Evolutionary conservation across 2,329 filamentous ascomycete species (phyloP), one percentile per base, ranked within the genome.

Genomic region (Fusarium aywerte): DNA sequence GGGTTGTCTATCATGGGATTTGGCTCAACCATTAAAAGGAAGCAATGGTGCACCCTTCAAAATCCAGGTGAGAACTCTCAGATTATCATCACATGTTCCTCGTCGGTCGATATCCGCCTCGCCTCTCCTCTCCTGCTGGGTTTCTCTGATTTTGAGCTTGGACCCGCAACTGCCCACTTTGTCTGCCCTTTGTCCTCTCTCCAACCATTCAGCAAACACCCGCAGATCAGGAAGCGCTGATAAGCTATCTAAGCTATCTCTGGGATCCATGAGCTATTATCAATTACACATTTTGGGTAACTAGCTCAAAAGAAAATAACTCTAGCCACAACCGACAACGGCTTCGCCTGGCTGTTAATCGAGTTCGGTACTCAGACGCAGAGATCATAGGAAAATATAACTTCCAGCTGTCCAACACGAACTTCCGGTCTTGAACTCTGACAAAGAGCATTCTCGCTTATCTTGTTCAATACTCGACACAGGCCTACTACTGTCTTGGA

Each of bases 171-270:
- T 55, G 52, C 52, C 65, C 67, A 63, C 63, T 54, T 44, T 44
- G 52, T 49, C 63, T 64, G 54, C 62, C 40, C 42, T 45, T 39
- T 20, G 25, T 45, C 61, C 65, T 47, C 23, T 47, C 54, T 43
- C 31, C 42, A 44, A 27, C 69, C 59, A 69, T 56, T 73, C 62
- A 64, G 43, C 59, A 59, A 67, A 35, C 56, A 44, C 43, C 48
- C 31, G 44, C 43, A 31, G 54, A 57, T 70, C 35, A 53, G 50
- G 33, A 53, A 53, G 40, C 45, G 35, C 68, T 72, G 71, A 73
- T 73, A 73, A 73, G 71, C 69, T 72, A 72, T 72, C 71, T 73
- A 73, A 73, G 71, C 71, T 72, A 72, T 72, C 71, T 73, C 39
- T 54, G 29, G 25, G 56, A 57, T 63, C 58, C 62, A 70, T 27